phyloP scores from a whole-genome alignment of 2,329 filamentous ascomycete species.

The Diaporthe helianthi region DNA sequence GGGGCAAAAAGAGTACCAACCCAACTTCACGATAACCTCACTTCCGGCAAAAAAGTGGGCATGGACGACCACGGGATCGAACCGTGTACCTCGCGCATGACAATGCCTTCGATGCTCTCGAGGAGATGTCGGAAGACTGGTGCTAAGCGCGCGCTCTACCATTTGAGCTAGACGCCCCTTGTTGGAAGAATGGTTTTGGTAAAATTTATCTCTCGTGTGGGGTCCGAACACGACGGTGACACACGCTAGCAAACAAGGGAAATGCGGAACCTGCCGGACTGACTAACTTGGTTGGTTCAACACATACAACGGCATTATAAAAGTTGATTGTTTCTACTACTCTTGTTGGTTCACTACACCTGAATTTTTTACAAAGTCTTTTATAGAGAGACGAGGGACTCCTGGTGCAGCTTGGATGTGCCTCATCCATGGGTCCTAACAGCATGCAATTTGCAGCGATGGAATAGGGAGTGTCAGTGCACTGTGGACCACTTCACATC shows the following conservation, averaged over 20 bases:
- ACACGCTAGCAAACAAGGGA: not conserved
- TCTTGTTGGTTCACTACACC: not conserved
- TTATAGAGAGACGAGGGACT: no score
- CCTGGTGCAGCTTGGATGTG: no score
- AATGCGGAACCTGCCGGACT: not conserved
- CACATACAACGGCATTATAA: not conserved
- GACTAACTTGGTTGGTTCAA: no score
- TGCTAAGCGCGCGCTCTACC: constrained; percentile 23
- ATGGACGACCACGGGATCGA: constrained; percentile 21
- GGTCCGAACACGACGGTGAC: not conserved
- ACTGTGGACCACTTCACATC: no score
- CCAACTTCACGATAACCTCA: not conserved
- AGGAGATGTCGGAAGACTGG: not conserved
- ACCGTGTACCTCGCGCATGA: constrained; percentile 12
- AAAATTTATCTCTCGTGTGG: not conserved
- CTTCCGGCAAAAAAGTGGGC: not conserved
- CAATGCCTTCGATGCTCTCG: not conserved
- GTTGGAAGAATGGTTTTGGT: not conserved
- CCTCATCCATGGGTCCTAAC: no score
- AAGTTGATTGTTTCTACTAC: not conserved
- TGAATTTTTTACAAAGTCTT: no score
- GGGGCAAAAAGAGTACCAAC: no score
- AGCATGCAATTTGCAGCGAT: no score
- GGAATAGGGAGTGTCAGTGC: no score
- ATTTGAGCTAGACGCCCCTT: constrained; percentile 24